phyloP scores from a whole-genome alignment of 2,329 filamentous ascomycete genomes.

The Neoscytalidium dimidiatum region DNA sequence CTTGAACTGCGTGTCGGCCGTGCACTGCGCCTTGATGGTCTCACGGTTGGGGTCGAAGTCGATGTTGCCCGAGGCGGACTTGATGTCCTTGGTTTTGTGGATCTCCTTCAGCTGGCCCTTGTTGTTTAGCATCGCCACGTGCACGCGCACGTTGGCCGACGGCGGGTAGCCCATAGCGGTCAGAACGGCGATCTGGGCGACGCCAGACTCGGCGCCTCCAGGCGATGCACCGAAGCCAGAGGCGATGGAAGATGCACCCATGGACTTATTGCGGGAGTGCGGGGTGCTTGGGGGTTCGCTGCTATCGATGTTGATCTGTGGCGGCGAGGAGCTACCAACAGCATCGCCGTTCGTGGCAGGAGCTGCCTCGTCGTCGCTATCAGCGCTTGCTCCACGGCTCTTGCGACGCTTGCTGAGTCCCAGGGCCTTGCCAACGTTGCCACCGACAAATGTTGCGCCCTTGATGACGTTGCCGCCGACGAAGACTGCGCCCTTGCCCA shows the following conservation, averaged over 20 bases:
- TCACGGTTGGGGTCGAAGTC: constrained; percentile 66
- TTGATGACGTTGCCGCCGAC: constrained; percentile 81
- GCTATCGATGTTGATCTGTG: constrained; percentile 34
- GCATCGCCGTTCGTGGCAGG: constrained; percentile 30
- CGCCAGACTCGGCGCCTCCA: constrained; percentile 65
- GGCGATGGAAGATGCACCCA: constrained; percentile 44
- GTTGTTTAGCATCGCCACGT: constrained; percentile 45
- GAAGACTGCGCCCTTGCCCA: constrained; percentile 71
- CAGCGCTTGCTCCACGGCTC: constrained; percentile 50
- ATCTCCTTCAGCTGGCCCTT: constrained; percentile 71
- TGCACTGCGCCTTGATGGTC: constrained; percentile 74
- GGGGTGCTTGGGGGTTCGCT: constrained; percentile 22
- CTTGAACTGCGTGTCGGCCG: constrained; percentile 83
- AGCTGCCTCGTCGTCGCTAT: constrained; percentile 46
- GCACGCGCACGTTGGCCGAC: constrained; percentile 75
- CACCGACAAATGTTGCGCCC: constrained; percentile 86
- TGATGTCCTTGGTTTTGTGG: constrained; percentile 90
- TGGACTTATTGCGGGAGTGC: constrained; percentile 38
- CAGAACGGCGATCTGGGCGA: constrained; percentile 77
- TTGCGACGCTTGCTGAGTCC: constrained; percentile 56
- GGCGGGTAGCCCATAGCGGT: constrained; percentile 77
- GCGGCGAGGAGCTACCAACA: constrained; percentile 28
- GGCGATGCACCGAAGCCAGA: constrained; percentile 40
- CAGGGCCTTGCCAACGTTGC: constrained; percentile 65
- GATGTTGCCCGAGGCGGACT: constrained; percentile 63